Percentiles rank a stretch among this genome's conserved stretches.
phyloP scores from a whole-genome alignment of 2,329 filamentous ascomycete species.

The Aspergillus fijiensis region DNA sequence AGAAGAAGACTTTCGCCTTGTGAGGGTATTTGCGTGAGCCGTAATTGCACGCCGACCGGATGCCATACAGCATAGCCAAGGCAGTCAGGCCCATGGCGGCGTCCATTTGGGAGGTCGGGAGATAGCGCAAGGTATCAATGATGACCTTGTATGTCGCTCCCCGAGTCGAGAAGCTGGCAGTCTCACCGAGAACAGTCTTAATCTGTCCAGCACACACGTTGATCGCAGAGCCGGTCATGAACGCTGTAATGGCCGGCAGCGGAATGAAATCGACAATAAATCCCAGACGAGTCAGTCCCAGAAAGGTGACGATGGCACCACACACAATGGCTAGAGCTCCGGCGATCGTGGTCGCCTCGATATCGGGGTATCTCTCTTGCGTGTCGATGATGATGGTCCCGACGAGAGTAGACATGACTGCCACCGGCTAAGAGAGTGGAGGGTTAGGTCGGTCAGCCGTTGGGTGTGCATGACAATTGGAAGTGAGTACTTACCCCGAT shows the following conservation, averaged over 20 bases:
- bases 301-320: slow-evolving; percentile 72
- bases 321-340: slow-evolving; percentile 77
- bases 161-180: slow-evolving; percentile 63
- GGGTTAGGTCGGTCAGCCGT: not conserved
- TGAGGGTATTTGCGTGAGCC: slow-evolving; percentile 68
- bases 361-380: slow-evolving; percentile 52
- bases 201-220: slow-evolving; percentile 85
- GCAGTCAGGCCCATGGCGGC: slow-evolving; percentile 86
- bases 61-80: slow-evolving; percentile 71
- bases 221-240: slow-evolving; percentile 95
- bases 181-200: slow-evolving; percentile 76
- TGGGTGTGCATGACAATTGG: not conserved
- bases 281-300: slow-evolving; percentile 77
- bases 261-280: slow-evolving; percentile 95
- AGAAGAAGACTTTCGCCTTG: slow-evolving; percentile 77
- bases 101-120: slow-evolving; percentile 67
- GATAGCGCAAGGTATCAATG: slow-evolving; percentile 69
- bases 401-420: slow-evolving; percentile 88
- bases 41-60: slow-evolving; percentile 65
- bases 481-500: slow-evolving; percentile 68
- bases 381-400: slow-evolving; percentile 75
- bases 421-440: slow-evolving; percentile 66
- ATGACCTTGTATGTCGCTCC: slow-evolving; percentile 78
- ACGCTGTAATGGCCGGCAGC: slow-evolving; percentile 83
- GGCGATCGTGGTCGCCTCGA: slow-evolving; percentile 60